Evolutionary conservation across 2,329 filamentous ascomycete species (phyloP).

Genomic region (Gaeumannomyces tritici): DNA sequence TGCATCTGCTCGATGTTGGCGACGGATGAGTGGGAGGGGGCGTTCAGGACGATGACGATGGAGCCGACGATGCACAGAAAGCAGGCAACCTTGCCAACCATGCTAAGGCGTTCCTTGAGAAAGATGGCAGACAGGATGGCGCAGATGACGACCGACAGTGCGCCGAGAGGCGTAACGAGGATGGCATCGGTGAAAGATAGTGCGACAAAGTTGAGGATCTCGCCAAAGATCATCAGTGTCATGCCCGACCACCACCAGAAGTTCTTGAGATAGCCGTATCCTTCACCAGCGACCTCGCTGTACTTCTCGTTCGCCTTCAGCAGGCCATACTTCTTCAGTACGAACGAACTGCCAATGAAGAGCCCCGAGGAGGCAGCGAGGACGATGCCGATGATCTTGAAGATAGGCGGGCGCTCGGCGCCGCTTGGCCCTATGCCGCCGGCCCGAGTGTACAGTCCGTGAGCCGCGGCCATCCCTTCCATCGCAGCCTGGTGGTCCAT

Average conservation of each 20-base stretch:
- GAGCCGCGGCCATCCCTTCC: slow-evolving; percentile 18
- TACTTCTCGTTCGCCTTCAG: slow-evolving; percentile 93
- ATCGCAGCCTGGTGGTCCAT: slow-evolving; percentile 9
- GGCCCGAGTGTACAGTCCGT: slow-evolving; percentile 32
- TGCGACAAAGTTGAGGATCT: slow-evolving; percentile 94
- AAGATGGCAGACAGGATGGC: slow-evolving; percentile 90
- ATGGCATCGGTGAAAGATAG: slow-evolving; percentile 97
- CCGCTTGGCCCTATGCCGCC: slow-evolving; percentile 18
- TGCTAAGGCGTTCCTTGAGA: slow-evolving; percentile 86
- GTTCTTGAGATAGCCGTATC: slow-evolving; percentile 96
- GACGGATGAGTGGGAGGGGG: slow-evolving; percentile 76
- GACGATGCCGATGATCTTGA: slow-evolving; percentile 79
- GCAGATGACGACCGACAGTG: slow-evolving; percentile 84
- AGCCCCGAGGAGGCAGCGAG: slow-evolving; percentile 79
- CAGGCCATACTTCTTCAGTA: slow-evolving; percentile 87
- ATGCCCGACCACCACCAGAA: slow-evolving; percentile 92
- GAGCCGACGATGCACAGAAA: slow-evolving; percentile 92
- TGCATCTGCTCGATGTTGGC: slow-evolving; percentile 89
- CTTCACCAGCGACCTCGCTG: slow-evolving; percentile 89
- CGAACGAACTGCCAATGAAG: slow-evolving; percentile 92
- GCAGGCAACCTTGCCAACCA: slow-evolving; percentile 92
- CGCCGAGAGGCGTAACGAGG: slow-evolving; percentile 83
- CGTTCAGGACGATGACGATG: slow-evolving; percentile 90
- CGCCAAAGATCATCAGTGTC: slow-evolving; percentile 92
- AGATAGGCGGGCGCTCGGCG: slow-evolving; percentile 39